These are phyloP conservation scores for Thuidium tamariscinum DNA, from an alignment of 225 moss, liverwort and hornwort species.

Conservation along the genomic window DNA sequence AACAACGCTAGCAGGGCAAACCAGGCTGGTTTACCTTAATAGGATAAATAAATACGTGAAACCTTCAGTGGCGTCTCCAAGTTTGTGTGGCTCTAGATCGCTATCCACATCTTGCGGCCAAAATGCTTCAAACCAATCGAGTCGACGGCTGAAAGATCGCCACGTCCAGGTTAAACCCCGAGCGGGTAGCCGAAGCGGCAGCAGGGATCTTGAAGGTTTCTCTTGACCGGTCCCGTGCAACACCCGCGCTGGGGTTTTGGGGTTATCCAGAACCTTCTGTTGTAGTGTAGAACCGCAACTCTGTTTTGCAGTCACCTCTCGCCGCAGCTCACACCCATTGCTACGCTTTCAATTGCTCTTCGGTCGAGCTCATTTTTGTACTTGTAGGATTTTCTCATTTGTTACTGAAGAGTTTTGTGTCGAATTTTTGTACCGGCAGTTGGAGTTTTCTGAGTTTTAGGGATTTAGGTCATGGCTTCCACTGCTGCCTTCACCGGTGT, in stretches of 20 bases:
- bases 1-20: not conserved
- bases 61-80: not conserved
- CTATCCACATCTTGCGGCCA: not conserved
- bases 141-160: not conserved
- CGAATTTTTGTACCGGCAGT: not conserved
- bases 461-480: constrained; percentile 19
- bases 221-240: not conserved
- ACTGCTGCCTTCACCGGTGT: constrained; percentile 13
- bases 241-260: constrained; percentile 25
- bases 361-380: not conserved
- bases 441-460: not conserved
- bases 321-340: not conserved
- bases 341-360: not conserved
- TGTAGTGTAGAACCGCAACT: no score
- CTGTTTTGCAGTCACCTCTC: not conserved
- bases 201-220: not conserved
- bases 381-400: no score
- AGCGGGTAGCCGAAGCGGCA: not conserved
- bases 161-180: not conserved
- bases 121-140: fast-evolving
- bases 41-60: not conserved
- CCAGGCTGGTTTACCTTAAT: not conserved
- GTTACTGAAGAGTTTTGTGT: not conserved
- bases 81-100: constrained; percentile 3
- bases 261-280: constrained; percentile 15